phyloP scores from a whole-genome alignment of 2,329 filamentous ascomycete species.

The Botrytis squamosa region DNA sequence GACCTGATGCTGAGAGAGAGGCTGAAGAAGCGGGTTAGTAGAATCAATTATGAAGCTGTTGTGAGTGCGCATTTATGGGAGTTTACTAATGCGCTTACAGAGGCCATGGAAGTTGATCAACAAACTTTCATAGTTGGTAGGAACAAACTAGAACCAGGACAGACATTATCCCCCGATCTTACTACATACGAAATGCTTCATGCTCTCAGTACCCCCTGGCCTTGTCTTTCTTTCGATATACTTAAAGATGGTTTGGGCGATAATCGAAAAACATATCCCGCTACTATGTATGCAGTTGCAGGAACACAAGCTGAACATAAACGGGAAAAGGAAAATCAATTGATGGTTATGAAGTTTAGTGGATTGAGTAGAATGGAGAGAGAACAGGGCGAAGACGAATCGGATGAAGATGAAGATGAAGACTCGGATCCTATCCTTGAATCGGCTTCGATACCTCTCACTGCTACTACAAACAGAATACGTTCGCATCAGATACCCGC shows the following conservation, averaged over 20 bases:
- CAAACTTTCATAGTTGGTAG: conserved; percentile 94
- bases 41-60: background rate
- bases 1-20: conserved; percentile 88
- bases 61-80: conserved; percentile 7
- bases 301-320: conserved; percentile 85
- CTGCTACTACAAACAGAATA: conserved; percentile 89
- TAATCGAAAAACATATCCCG: conserved; percentile 87
- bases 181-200: conserved; percentile 99
- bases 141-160: conserved; percentile 84
- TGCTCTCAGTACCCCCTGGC: conserved; percentile 90
- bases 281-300: conserved; percentile 90
- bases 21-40: conserved; percentile 74
- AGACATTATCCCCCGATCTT: conserved; percentile 85
- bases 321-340: conserved; percentile 79
- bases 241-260: conserved; percentile 83
- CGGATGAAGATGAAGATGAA: conserved; percentile 70
- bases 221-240: conserved; percentile 94
- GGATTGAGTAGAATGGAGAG: conserved; percentile 84
- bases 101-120: conserved; percentile 90
- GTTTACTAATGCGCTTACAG: conserved; percentile 42
- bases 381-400: conserved; percentile 62
- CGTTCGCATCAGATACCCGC: conserved; percentile 78
- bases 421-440: conserved; percentile 86
- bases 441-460: conserved; percentile 82
- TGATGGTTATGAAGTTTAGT: conserved; percentile 96